A percentile compares a stretch with the other conserved stretches of the same genome.
These are phyloP conservation scores for Plectosphaerella plurivora DNA, from an alignment of 2,329 filamentous ascomycete genomes.

Conservation along the genomic window DNA sequence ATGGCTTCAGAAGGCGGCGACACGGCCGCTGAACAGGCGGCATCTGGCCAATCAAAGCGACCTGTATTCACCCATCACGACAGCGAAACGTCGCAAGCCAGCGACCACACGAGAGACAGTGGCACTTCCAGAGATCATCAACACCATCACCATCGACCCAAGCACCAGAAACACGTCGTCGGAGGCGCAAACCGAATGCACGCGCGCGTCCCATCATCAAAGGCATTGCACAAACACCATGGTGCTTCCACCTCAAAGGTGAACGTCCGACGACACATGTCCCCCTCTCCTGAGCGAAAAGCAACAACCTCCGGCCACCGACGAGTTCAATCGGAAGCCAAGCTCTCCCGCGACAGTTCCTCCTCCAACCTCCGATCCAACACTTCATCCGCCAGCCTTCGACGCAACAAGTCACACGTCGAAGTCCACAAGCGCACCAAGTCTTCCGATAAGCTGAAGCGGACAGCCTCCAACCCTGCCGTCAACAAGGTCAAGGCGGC, in stretches of 20 bases:
- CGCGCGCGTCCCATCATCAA: slow-evolving; percentile 47
- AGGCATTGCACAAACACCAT: slow-evolving; percentile 43
- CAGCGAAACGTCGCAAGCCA: slow-evolving; percentile 11
- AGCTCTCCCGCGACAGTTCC: slow-evolving; percentile 40
- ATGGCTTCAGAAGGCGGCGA: slow-evolving; percentile 30
- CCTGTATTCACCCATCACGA: slow-evolving; percentile 28
- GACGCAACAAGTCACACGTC: slow-evolving; percentile 56
- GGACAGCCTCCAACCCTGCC: slow-evolving; percentile 45
- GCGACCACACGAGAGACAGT: slow-evolving; percentile 14
- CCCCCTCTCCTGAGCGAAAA: slow-evolving; percentile 34
- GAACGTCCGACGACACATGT: slow-evolving; percentile 35
- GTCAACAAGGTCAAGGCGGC: slow-evolving; percentile 35
- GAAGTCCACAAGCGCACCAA: slow-evolving; percentile 50
- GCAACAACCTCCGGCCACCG: slow-evolving; percentile 20
- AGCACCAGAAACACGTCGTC: slow-evolving; percentile 37
- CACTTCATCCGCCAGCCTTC: slow-evolving; percentile 48
- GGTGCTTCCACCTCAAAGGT: slow-evolving; percentile 29
- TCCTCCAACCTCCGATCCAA: slow-evolving; percentile 47
- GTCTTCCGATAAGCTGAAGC: slow-evolving; percentile 48
- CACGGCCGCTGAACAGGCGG: slow-evolving; percentile 42
- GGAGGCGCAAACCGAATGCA: slow-evolving; percentile 42
- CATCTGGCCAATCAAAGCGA: slow-evolving; percentile 52
- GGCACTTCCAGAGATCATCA: slow-evolving; percentile 15
- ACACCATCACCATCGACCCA: slow-evolving; percentile 21
- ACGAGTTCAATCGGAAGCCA: slow-evolving; percentile 30